Percentiles rank a stretch among this genome's conserved stretches.
Conservation (phyloP, 345 rosid genomes). For the Dimocarpus longan region DNA sequence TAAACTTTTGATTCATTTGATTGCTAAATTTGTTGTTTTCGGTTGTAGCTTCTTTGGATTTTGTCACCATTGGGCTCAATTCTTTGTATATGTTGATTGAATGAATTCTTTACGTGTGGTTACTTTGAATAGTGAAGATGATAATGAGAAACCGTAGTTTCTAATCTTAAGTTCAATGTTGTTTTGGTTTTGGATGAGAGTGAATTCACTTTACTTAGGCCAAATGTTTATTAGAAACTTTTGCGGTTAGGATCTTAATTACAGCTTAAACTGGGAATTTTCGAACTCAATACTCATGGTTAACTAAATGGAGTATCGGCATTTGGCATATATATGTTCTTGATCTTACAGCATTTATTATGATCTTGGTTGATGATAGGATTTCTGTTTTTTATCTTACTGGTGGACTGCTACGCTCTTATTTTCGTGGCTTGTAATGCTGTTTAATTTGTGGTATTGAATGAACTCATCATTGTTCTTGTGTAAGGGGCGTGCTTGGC, state of each 20-base stretch:
- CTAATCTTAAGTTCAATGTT: neutral
- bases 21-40: slow-evolving; percentile 2
- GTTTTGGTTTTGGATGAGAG: slow-evolving; percentile 7
- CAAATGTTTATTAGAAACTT: neutral
- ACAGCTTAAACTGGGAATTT: neutral
- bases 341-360: neutral
- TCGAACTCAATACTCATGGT: neutral
- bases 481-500: slow-evolving; percentile 72
- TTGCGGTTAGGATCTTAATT: neutral
- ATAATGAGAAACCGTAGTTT: neutral
- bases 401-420: neutral
- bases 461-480: slow-evolving; percentile 4
- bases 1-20: neutral
- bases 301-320: neutral
- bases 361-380: neutral
- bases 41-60: neutral
- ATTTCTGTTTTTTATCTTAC: neutral
- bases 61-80: neutral
- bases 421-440: neutral
- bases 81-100: neutral
- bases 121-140: neutral
- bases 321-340: neutral
- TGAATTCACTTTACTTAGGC: neutral
- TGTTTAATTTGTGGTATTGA: neutral
- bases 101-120: neutral